These are phyloP conservation scores for Zoysia pacifica DNA, from an alignment of 176 grass and related monocot genomes.

Conservation along the genomic window DNA sequence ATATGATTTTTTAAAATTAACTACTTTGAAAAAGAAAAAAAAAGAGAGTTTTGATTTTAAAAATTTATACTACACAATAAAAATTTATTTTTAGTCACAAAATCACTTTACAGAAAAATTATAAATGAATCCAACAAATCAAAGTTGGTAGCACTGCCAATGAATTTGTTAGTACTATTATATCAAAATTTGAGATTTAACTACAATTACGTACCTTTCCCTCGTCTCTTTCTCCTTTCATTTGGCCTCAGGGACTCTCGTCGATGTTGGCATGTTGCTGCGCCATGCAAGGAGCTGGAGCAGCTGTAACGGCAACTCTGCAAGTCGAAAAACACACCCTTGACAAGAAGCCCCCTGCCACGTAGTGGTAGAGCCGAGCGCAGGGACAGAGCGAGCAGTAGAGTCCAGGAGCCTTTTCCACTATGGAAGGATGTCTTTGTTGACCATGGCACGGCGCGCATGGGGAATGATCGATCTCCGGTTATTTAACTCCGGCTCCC, in stretches of 20 bases:
- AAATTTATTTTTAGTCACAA: no score
- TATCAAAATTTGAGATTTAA: no score
- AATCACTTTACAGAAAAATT: no score
- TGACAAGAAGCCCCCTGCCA: constrained; percentile 25
- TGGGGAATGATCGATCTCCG: constrained; percentile 45
- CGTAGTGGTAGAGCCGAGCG: background rate
- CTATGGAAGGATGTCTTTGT: constrained; percentile 39
- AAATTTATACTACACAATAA: no score
- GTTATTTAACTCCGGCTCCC: constrained; percentile 25
- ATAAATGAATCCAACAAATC: no score
- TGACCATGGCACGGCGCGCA: constrained; percentile 35
- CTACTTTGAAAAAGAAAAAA: no score
- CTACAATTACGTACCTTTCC: no score
- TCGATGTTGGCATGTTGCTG: constrained; percentile 26
- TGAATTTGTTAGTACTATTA: no score
- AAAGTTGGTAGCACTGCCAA: no score
- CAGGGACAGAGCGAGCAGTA: background rate
- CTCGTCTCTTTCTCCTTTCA: no score
- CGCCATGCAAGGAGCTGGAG: background rate
- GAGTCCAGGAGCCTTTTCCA: background rate
- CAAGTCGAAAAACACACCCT: constrained; percentile 30
- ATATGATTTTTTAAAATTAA: no score
- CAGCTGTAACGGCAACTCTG: background rate
- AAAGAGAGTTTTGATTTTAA: no score
- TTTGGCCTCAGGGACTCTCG: background rate